Percentiles rank a stretch among this genome's conserved stretches.
Conservation (phyloP, 805 yeast genomes). For the Cyberlindnera saturnus region DNA sequence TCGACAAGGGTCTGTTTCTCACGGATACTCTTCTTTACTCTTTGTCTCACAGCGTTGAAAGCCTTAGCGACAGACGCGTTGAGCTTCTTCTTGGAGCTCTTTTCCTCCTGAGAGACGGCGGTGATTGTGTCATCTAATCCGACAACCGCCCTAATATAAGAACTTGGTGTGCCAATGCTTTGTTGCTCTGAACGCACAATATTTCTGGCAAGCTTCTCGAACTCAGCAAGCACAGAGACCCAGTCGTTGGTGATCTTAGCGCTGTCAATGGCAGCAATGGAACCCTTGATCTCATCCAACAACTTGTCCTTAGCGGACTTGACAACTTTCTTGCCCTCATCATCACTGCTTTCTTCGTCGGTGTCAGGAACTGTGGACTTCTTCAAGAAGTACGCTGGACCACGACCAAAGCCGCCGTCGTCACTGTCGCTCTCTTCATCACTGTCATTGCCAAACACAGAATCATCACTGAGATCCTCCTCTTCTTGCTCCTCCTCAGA, state of each 20-base stretch:
- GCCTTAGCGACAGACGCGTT: conserved; percentile 82
- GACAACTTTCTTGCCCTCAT: conserved; percentile 76
- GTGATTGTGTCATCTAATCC: conserved; percentile 64
- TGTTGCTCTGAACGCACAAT: conserved; percentile 71
- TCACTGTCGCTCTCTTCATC: conserved; percentile 37
- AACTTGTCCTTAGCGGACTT: conserved; percentile 92
- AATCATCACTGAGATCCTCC: conserved; percentile 23
- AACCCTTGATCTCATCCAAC: conserved; percentile 73
- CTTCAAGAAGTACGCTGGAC: conserved; percentile 40
- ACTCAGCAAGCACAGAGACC: conserved; percentile 66
- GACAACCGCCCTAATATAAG: conserved; percentile 61
- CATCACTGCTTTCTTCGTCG: conserved; percentile 48
- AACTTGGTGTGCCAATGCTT: conserved; percentile 64
- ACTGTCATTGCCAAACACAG: conserved; percentile 31
- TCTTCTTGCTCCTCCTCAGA: conserved; percentile 23
- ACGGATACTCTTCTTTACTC: conserved; percentile 73
- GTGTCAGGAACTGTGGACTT: conserved; percentile 32
- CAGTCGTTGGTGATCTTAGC: conserved; percentile 72
- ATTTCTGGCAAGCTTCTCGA: conserved; percentile 69
- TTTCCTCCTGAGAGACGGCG: conserved; percentile 42
- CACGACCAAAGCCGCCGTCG: conserved; percentile 36
- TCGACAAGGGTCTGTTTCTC: conserved; percentile 59
- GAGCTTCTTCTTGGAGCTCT: conserved; percentile 52
- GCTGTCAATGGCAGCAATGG: conserved; percentile 61
- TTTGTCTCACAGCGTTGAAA: conserved; percentile 80